These are phyloP conservation scores for Alternaria ethzedia DNA, from an alignment of 2,329 filamentous ascomycete species.

Conservation along the genomic window DNA sequence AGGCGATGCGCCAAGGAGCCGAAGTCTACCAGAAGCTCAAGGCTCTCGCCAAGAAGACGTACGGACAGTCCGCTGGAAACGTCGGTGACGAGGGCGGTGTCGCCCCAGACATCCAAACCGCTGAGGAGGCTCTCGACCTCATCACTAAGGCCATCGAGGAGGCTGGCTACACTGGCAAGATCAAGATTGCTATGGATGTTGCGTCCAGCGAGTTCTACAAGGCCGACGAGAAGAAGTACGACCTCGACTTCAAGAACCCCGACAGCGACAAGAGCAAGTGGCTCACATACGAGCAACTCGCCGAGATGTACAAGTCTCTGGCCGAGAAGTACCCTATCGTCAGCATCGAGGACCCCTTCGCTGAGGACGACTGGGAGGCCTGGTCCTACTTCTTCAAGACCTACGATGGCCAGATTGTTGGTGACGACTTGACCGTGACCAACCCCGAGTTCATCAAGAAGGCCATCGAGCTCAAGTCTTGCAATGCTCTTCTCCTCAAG, in stretches of 20 bases:
- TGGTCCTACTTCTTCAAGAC: constrained; percentile 99
- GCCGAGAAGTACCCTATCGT: constrained; percentile 97
- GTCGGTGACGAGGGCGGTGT: constrained; percentile 99
- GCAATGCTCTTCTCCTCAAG: constrained; percentile 98
- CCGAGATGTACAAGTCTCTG: constrained; percentile 86
- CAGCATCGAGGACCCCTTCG: constrained; percentile 98
- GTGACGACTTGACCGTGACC: constrained; percentile 98
- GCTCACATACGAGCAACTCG: constrained; percentile 98
- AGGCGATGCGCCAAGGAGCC: constrained; percentile 93
- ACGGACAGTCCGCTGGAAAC: constrained; percentile 97
- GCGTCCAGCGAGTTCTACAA: constrained; percentile 99
- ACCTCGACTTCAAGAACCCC: constrained; percentile 99
- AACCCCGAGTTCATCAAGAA: constrained; percentile 99
- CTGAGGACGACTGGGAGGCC: constrained; percentile 99
- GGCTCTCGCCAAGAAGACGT: constrained; percentile 97
- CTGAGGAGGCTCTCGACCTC: constrained; percentile 95
- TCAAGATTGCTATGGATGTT: constrained; percentile 99
- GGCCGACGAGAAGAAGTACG: constrained; percentile 94
- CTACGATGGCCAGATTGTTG: constrained; percentile 97
- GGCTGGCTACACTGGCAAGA: constrained; percentile 92
- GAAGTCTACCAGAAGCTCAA: constrained; percentile 99
- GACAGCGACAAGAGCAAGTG: constrained; percentile 95
- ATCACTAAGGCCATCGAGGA: constrained; percentile 94
- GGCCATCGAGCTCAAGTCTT: constrained; percentile 98
- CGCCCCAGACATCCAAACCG: constrained; percentile 96